Conservation (phyloP, 2,329 filamentous ascomycete genomes). For the Calonectria henricotiae region DNA sequence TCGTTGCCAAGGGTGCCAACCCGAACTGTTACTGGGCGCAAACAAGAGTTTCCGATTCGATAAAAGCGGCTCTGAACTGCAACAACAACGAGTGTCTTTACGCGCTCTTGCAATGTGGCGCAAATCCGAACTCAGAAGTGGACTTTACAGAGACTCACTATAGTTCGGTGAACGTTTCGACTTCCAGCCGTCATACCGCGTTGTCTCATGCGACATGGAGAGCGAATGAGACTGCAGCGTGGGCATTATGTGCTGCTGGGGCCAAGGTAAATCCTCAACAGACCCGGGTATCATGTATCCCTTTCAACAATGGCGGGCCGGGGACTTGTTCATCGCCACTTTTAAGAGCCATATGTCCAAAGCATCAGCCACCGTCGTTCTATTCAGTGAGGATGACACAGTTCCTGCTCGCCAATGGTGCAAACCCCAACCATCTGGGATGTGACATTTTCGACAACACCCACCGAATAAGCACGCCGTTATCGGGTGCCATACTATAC, state of each 20-base stretch:
- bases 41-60: neutral
- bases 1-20: neutral
- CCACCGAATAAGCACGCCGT: neutral
- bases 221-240: neutral
- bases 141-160: neutral
- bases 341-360: neutral
- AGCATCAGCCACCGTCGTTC: neutral
- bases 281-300: neutral
- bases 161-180: neutral
- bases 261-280: neutral
- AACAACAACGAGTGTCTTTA: neutral
- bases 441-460: neutral
- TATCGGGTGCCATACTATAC: neutral
- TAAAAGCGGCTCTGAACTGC: neutral
- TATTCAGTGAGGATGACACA: neutral
- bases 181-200: neutral
- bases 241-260: neutral
- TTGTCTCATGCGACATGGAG: neutral
- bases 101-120: neutral
- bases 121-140: neutral
- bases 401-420: neutral
- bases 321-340: neutral
- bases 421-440: neutral
- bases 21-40: neutral
- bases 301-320: neutral